phyloP scores from a whole-genome alignment of 495 filamentous ascomycete species.

The Hypoxylon perforatum region DNA sequence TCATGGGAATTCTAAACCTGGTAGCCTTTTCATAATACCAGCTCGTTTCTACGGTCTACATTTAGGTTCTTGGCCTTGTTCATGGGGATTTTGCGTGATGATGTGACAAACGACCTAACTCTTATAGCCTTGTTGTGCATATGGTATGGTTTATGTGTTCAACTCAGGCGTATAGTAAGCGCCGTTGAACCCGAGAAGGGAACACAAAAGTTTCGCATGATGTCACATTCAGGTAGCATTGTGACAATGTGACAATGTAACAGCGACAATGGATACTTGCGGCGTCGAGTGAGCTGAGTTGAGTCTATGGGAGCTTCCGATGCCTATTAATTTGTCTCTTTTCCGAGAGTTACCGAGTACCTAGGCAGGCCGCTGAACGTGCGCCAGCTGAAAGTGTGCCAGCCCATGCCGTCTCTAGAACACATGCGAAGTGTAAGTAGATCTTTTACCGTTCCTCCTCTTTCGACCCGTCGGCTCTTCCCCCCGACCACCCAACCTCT shows the following conservation, averaged over 20 bases:
- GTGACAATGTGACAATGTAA: not conserved
- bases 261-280: not conserved
- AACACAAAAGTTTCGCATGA: not conserved
- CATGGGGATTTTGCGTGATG: no score
- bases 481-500: not conserved
- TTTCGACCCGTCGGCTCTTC: not conserved
- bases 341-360: not conserved
- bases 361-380: no score
- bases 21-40: constrained; percentile 46
- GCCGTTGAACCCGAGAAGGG: no score
- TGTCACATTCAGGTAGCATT: not conserved
- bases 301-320: constrained; percentile 24
- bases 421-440: not conserved
- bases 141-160: not conserved
- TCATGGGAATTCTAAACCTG: constrained; percentile 42
- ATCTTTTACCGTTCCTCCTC: not conserved
- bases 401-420: not conserved
- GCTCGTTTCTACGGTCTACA: constrained; percentile 39
- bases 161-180: not conserved
- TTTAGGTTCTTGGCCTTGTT: no score
- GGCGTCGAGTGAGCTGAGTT: constrained; percentile 6
- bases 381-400: not conserved
- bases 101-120: no score
- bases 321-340: not conserved
- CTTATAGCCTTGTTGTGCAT: not conserved